Evolutionary conservation across 352 stramenopile genomes (phyloP), one percentile per base, ranked within the genome.

Genomic region (Halophytophthora batemanensis): DNA sequence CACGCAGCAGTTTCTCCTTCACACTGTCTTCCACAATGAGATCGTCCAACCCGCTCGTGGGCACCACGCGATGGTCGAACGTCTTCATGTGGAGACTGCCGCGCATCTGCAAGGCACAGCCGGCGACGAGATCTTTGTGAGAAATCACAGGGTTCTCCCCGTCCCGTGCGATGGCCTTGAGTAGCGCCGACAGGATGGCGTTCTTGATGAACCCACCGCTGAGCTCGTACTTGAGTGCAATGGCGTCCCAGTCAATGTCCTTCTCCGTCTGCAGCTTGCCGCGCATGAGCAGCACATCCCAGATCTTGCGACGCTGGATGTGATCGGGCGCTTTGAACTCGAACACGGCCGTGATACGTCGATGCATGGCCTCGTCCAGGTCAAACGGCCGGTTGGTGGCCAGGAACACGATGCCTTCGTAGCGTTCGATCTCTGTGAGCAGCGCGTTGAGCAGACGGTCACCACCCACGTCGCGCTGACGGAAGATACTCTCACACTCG

Each of bases 191-290:
- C 12, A 95, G 56, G 48, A 96, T 88, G 31, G 86, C 84, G 52
- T 96, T 96, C 69, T 96, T 94, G 67, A 96, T 96, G 60, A 96
- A 96, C 3, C 84, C 86, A 38, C 86, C 86, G 50, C 82, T 93
- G 23, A 96, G 74, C 37, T 96, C 82, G 57, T 95, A 96, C 59
- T 95, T 92, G 45, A 93, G 61, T 12, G 66, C 70, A 36, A 96
- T 90, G 14, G 79, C 69, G 31, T 93, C 82, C 80, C 78, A 94
- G 52, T 94, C 84, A 28, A 96, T 78, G 42, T 81, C 74, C n/a
- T 71, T 48, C 19, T 71, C 59, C n/a, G 64, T 77, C 51, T 76
- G 62, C 23, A 93, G 56, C 28, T 69, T 56, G 29, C 64, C 61
- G 41, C 73, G 59, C 31, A 76, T 56, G 11, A 89, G 37, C 33